Evolutionary conservation across 179 eudicot species (phyloP), one percentile per base, ranked within the genome.

Genomic region (Camellia oleifera): DNA sequence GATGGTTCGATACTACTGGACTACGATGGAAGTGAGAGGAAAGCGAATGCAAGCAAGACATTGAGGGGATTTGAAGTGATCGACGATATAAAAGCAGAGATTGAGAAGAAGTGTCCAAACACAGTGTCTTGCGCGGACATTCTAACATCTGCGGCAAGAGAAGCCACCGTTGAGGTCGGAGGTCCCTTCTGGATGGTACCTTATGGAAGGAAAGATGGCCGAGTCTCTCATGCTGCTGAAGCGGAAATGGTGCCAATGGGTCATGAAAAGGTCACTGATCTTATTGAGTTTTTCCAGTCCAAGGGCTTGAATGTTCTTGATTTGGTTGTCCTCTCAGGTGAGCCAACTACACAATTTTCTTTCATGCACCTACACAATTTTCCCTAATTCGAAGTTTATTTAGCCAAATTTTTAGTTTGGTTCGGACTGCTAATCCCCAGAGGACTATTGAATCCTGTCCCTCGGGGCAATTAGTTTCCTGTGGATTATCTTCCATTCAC

Each of bases 81-180:
- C 9, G 90, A 94, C 3, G 91, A 87, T 0, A 90, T 94, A 54
- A 94, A 94, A 76, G 78, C 70, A n/a, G 85, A 79, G 71, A 23
- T 92, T 0, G 97, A 94, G 85, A 86, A 79, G 54, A 86, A 82
- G 82, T 94, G 97, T 78, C 97, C 92, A 0, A 76, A 81, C 56
- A 84, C 76, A 1, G 95, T 94, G 44, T 94, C 98, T 8, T 94
- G 98, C 84, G 95, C 97, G 1, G 98, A 94, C 80, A 92, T 94
- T 56, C 87, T 94, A 3, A 85, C 97, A 0, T 88, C 90, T 1
- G 97, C 91, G 0, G 95, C 97, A 0, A 89, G 97, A 78, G 98
- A 94, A 80, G 97, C 98, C 8, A 92, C 97, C 0, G 74, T 82
- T 40, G 42, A 80, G 64, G 89, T 82, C 15, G 87, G 91, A 57